Base-by-base conservation (phyloP, 1,284 basidiomycete genomes). In the Ganoderma lucidum region DNA sequence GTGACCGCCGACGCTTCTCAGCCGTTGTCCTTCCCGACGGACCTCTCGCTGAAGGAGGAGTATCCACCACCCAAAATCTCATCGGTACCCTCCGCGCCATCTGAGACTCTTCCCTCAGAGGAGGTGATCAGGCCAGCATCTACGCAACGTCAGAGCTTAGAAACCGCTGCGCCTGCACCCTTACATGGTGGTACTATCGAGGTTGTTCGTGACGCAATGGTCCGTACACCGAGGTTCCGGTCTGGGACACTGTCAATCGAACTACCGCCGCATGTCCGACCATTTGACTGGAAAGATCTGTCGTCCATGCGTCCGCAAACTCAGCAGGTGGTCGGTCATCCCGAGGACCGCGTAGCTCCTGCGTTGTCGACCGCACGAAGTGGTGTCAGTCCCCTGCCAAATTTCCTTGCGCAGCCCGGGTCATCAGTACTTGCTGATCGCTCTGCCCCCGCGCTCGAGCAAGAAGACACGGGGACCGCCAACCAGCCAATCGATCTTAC, bases 341-440 rank as follows among this genome's bases (percentile, higher is more conserved):
- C 59, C 39, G 71, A 62, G 60, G 61, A 19, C 65, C 69, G 42
- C 66, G 55, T 28, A 67, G 74, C 56, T 51, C n/a, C 62, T 14
- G 55, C 19, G 63, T 56, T 32, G 17, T 62, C 35, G 41, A 62
- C 51, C 28, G 30, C 6, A 28, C 23, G 15, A 32, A 41, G 45
- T n/a, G 58, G 41, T 37, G 9, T n/a, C 12, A 58, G 39, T 19
- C 53, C 28, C 19, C 30, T 9, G 15, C 39, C 41, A 39, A 19
- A 3, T 30, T 30, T 3, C 14, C 59, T 61, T 61, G 23, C 39
- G 41, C 37, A 42, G 59, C 59, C 37, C 59, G 39, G 14, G 23
- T 41, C 41, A 61, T 41, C 37, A 61, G 39, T 30, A 61, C 39
- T 23, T 61, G 23, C 59, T 28, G 37, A 30, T 41, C 41, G 41